These are phyloP conservation scores for Penicillium sp. DNA, from an alignment of 2,329 filamentous ascomycete genomes.

Conservation along the genomic window DNA sequence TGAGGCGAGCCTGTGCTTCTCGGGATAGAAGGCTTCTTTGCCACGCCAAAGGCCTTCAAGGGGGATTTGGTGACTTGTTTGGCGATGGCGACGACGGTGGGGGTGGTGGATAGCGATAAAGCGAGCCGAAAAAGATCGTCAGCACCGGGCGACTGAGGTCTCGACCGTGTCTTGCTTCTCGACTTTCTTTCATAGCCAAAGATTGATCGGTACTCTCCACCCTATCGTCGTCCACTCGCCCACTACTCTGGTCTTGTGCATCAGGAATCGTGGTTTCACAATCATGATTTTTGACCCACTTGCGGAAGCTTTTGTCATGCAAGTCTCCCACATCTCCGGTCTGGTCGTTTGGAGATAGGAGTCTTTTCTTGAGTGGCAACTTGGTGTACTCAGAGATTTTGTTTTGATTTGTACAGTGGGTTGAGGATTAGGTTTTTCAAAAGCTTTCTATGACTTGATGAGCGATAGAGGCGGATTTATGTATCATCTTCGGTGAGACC, in stretches of 20 bases:
- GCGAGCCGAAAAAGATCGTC: slow-evolving; percentile 58
- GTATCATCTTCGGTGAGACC: slow-evolving; percentile 1
- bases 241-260: slow-evolving; percentile 42
- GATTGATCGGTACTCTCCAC: background rate
- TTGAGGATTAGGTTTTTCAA: slow-evolving; percentile 9
- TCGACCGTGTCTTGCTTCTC: slow-evolving; percentile 29
- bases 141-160: slow-evolving; percentile 55
- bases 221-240: background rate
- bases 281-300: background rate
- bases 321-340: background rate
- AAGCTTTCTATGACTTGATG: slow-evolving; percentile 19
- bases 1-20: slow-evolving; percentile 34
- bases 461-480: slow-evolving; percentile 17
- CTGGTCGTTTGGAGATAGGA: slow-evolving; percentile 4
- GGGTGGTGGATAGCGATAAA: slow-evolving; percentile 52
- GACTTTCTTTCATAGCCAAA: slow-evolving; percentile 9
- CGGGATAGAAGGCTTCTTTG: slow-evolving; percentile 26
- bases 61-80: slow-evolving; percentile 49
- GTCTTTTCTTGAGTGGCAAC: slow-evolving; percentile 10
- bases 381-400: slow-evolving; percentile 11
- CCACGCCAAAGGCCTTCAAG: slow-evolving; percentile 33
- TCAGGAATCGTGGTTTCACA: background rate
- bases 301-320: no score
- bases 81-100: slow-evolving; percentile 55
- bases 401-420: slow-evolving; percentile 4